Conservation (phyloP, 129 eudicot species). For the Sambucus nigra region DNA sequence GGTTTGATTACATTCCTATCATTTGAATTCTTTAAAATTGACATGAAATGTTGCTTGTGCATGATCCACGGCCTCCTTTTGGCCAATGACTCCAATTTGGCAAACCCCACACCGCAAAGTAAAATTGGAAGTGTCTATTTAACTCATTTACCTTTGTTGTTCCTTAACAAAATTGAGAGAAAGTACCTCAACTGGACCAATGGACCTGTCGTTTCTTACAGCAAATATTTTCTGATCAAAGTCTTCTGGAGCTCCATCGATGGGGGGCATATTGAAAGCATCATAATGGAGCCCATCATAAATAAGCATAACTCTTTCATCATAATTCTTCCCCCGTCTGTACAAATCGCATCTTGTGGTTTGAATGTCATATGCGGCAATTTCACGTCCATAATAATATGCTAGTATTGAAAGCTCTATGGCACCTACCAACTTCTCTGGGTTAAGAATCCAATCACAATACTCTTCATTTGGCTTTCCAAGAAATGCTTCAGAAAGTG, state of each 20-base stretch:
- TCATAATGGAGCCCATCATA: conserved; percentile 98
- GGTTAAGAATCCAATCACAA: conserved; percentile 84
- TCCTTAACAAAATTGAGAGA: conserved; percentile 71
- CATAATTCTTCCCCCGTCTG: conserved; percentile 78
- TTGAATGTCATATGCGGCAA: conserved; percentile 97
- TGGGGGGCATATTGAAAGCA: conserved; percentile 78
- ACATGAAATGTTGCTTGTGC: conserved; percentile 91
- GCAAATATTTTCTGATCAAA: conserved; percentile 88
- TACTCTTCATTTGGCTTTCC: conserved; percentile 81
- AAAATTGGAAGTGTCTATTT: conserved; percentile 81
- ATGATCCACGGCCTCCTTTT: conserved; percentile 97
- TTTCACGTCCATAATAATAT: conserved; percentile 86
- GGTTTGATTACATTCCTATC: conserved; percentile 14
- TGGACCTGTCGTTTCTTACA: conserved; percentile 46
- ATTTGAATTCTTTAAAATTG: conserved; percentile 77
- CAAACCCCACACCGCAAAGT: conserved; percentile 96
- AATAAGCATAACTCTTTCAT: conserved; percentile 87
- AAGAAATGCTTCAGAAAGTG: conserved; percentile 85
- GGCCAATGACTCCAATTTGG: conserved; percentile 96
- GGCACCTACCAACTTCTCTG: conserved; percentile 99
- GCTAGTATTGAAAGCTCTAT: conserved; percentile 96
- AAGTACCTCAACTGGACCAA: conserved; percentile 65
- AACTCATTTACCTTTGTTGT: conserved; percentile 88
- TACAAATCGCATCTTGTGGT: conserved; percentile 93
- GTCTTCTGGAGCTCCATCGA: conserved; percentile 91